phyloP scores from a whole-genome alignment of 352 stramenopile species.

The Globisporangium nunn region DNA sequence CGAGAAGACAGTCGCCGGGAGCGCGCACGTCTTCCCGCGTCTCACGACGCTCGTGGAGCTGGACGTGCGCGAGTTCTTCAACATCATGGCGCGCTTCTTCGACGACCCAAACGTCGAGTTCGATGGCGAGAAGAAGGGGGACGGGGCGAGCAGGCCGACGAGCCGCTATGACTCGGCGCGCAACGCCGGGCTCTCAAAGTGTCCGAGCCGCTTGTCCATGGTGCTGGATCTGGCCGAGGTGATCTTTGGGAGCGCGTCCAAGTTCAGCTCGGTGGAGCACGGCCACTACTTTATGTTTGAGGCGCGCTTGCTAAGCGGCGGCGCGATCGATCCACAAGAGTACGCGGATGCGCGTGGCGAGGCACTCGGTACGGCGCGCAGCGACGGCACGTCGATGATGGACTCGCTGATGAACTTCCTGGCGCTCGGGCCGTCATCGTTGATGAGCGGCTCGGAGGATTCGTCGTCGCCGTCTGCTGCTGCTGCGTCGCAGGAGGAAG shows the following conservation, averaged over 20 bases:
- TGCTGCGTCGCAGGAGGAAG: slow-evolving; percentile 70
- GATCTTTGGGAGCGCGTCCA: slow-evolving; percentile 50
- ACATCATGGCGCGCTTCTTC: slow-evolving; percentile 74
- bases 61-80: slow-evolving; percentile 75
- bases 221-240: slow-evolving; percentile 77
- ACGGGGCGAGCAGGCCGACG: slow-evolving; percentile 25
- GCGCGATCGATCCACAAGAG: slow-evolving; percentile 74
- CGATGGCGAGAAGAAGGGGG: slow-evolving; percentile 68
- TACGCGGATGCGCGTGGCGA: slow-evolving; percentile 67
- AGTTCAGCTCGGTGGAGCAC: slow-evolving; percentile 78
- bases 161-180: slow-evolving; percentile 74
- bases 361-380: slow-evolving; percentile 38
- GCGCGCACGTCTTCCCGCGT: slow-evolving; percentile 63
- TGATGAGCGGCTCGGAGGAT: slow-evolving; percentile 22
- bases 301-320: slow-evolving; percentile 74
- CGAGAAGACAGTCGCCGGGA: slow-evolving; percentile 37
- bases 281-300: slow-evolving; percentile 90
- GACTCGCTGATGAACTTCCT: slow-evolving; percentile 87
- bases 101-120: slow-evolving; percentile 82
- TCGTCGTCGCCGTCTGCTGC: slow-evolving; percentile 13
- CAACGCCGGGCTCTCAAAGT: slow-evolving; percentile 66
- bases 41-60: slow-evolving; percentile 72
- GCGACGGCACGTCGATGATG: slow-evolving; percentile 65
- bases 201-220: slow-evolving; percentile 76
- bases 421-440: slow-evolving; percentile 60